These are phyloP conservation scores for Plasmodium cynomolgi DNA, from an alignment of 169 alveolate species.

Conservation along the genomic window DNA sequence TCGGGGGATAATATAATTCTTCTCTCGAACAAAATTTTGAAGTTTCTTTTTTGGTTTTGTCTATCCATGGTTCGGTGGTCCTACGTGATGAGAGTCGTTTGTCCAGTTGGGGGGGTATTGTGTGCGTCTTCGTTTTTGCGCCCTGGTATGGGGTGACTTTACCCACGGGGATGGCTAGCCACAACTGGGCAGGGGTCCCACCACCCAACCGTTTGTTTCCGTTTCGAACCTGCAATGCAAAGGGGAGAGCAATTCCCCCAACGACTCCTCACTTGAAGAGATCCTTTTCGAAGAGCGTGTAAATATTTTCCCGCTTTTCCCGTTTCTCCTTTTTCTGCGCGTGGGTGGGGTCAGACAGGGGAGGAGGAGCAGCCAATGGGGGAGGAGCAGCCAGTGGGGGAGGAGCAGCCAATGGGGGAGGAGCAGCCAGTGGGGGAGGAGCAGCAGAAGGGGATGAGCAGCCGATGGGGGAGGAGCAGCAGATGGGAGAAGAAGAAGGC, in stretches of 20 bases:
- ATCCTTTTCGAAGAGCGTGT: slow-evolving; percentile 48
- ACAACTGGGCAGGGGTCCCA: background rate
- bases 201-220: background rate
- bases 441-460: background rate
- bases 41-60: slow-evolving; percentile 63
- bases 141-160: background rate
- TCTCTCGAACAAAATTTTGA: slow-evolving; percentile 59
- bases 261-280: slow-evolving; percentile 24
- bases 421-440: background rate
- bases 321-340: slow-evolving; percentile 73
- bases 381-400: background rate
- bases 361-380: background rate
- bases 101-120: background rate
- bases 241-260: background rate
- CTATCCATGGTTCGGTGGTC: slow-evolving; percentile 14
- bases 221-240: background rate
- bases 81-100: background rate
- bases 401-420: background rate
- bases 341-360: background rate
- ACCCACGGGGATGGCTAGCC: background rate
- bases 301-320: slow-evolving; percentile 73
- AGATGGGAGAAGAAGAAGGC: background rate
- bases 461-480: background rate
- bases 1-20: slow-evolving; percentile 60
- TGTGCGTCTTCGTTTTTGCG: background rate